phyloP scores from a whole-genome alignment of 768 basidiomycete genomes.

The Boletus pseudopeckii region DNA sequence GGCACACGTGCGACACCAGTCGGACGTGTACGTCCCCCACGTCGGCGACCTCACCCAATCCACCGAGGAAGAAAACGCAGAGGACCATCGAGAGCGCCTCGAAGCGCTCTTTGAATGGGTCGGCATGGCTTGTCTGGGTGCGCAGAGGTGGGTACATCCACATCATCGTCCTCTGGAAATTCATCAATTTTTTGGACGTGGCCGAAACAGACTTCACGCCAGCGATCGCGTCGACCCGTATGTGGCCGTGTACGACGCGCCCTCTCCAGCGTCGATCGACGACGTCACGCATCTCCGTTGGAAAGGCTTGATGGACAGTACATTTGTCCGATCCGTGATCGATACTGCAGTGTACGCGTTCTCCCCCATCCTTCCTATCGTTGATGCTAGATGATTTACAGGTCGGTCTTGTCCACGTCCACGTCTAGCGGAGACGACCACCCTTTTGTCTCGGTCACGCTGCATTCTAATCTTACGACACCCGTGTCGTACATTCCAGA shows the following conservation, averaged over 20 bases:
- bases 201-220: constrained; percentile 44
- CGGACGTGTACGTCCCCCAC: constrained; percentile 42
- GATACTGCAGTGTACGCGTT: constrained; percentile 37
- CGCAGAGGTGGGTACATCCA: constrained; percentile 49
- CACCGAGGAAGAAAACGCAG: constrained; percentile 32
- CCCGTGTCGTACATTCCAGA: constrained; percentile 53
- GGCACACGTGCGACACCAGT: constrained; percentile 21
- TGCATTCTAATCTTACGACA: constrained; percentile 39
- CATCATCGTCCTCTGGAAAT: neutral
- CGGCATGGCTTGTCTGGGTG: constrained; percentile 63
- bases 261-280: constrained; percentile 42
- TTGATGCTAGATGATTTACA: neutral
- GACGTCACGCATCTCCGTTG: constrained; percentile 55
- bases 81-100: constrained; percentile 50
- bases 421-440: constrained; percentile 2
- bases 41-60: constrained; percentile 26
- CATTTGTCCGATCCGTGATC: constrained; percentile 53
- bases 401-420: constrained; percentile 12
- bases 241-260: constrained; percentile 61
- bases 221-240: constrained; percentile 69
- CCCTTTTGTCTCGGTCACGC: constrained; percentile 17
- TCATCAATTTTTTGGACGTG: neutral
- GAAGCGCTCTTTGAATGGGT: constrained; percentile 65
- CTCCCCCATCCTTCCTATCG: neutral
- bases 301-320: constrained; percentile 52